These are phyloP conservation scores for Trametes maxima DNA, from an alignment of 768 basidiomycete species.

Conservation along the genomic window DNA sequence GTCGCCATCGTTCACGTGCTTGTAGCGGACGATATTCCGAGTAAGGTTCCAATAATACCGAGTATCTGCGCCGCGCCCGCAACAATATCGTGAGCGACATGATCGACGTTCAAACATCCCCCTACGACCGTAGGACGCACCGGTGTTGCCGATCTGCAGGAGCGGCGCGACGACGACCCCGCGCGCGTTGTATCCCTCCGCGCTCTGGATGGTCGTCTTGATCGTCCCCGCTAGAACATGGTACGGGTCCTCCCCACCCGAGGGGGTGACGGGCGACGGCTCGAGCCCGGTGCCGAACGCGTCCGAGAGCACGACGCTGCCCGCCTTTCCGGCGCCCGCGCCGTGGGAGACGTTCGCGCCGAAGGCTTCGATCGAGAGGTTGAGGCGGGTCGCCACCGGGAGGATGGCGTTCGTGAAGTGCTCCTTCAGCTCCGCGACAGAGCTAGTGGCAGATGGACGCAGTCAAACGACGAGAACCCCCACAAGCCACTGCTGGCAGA, in stretches of 20 bases:
- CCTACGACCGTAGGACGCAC: slow-evolving; percentile 8
- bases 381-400: slow-evolving; percentile 60
- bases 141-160: slow-evolving; percentile 28
- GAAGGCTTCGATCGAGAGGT: slow-evolving; percentile 63
- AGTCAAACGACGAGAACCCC: not conserved
- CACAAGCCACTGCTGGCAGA: too few species aligned
- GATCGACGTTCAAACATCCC: not conserved
- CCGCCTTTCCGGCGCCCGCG: slow-evolving; percentile 38
- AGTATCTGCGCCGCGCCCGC: slow-evolving; percentile 37
- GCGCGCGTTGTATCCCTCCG: slow-evolving; percentile 22
- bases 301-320: slow-evolving; percentile 53
- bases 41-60: slow-evolving; percentile 47
- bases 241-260: slow-evolving; percentile 34
- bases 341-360: slow-evolving; percentile 44
- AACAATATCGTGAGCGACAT: not conserved
- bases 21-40: slow-evolving; percentile 72
- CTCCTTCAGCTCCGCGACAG: slow-evolving; percentile 46
- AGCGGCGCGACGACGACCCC: slow-evolving; percentile 25
- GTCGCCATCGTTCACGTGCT: slow-evolving; percentile 26
- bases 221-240: slow-evolving; percentile 40
- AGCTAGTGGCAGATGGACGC: slow-evolving; percentile 5
- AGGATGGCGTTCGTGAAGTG: slow-evolving; percentile 55
- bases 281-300: slow-evolving; percentile 55
- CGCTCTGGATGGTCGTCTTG: slow-evolving; percentile 19
- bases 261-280: slow-evolving; percentile 65